Evolutionary conservation across 2,329 filamentous ascomycete species (phyloP).

Genomic region (Zymoseptoria brevis): DNA sequence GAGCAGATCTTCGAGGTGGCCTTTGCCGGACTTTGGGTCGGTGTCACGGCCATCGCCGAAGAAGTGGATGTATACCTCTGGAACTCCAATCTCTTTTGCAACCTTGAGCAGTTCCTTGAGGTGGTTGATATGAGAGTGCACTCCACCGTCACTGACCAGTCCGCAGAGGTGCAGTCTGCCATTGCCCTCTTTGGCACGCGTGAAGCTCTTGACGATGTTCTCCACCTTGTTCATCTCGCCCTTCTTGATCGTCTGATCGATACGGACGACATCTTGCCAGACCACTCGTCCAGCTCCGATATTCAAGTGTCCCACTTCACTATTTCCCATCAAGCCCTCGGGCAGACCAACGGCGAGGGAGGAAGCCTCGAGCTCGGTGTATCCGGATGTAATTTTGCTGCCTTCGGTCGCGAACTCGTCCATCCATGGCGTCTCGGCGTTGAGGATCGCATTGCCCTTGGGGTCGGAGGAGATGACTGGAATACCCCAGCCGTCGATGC

Average conservation of each 20-base stretch:
- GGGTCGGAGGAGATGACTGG: neutral
- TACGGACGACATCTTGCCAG: conserved; percentile 88
- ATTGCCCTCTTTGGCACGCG: conserved; percentile 75
- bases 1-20: conserved; percentile 80
- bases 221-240: conserved; percentile 67
- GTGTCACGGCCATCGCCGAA: conserved; percentile 97
- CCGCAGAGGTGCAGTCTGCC: conserved; percentile 88
- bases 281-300: conserved; percentile 96
- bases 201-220: conserved; percentile 70
- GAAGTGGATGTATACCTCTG: conserved; percentile 96
- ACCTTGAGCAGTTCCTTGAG: conserved; percentile 79
- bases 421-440: conserved; percentile 90
- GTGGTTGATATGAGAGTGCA: conserved; percentile 92
- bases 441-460: conserved; percentile 88
- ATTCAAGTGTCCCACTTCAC: conserved; percentile 96
- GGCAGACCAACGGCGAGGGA: conserved; percentile 92
- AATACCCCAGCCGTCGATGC: conserved; percentile 94
- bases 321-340: conserved; percentile 97
- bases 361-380: conserved; percentile 87
- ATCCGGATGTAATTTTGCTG: conserved; percentile 72
- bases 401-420: conserved; percentile 63
- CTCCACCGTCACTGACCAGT: conserved; percentile 89
- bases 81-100: conserved; percentile 79
- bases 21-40: conserved; percentile 86
- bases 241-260: conserved; percentile 87